These are phyloP conservation scores for Ceratocystis cubensis DNA, from an alignment of 2,329 filamentous ascomycete species.

Conservation along the genomic window DNA sequence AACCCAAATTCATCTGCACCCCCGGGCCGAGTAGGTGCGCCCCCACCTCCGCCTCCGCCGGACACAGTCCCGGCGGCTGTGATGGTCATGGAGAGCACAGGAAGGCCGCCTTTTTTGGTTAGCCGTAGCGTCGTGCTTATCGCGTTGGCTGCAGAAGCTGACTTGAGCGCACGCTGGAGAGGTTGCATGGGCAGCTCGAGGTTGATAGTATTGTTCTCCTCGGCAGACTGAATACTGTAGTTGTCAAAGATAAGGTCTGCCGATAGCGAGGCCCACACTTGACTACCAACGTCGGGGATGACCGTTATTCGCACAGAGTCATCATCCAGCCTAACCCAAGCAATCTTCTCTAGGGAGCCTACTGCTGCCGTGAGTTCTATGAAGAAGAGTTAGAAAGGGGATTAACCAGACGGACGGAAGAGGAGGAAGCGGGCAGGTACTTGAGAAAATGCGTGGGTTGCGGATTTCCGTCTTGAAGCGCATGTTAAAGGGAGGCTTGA, in stretches of 20 bases:
- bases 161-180: constrained; percentile 82
- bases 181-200: constrained; percentile 84
- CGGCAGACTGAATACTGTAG: constrained; percentile 76
- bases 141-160: constrained; percentile 56
- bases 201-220: constrained; percentile 79
- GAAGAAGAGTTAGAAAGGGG: neutral
- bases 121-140: constrained; percentile 73
- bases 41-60: constrained; percentile 29
- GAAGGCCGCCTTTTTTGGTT: constrained; percentile 81
- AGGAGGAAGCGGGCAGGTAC: constrained; percentile 28
- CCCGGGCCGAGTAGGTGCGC: constrained; percentile 5
- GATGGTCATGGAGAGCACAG: constrained; percentile 81
- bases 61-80: constrained; percentile 55
- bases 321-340: constrained; percentile 81
- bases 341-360: constrained; percentile 62
- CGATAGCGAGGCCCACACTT: constrained; percentile 72
- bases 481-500: constrained; percentile 34
- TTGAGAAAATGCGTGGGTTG: constrained; percentile 54
- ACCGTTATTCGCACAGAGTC: constrained; percentile 86
- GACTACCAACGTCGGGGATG: constrained; percentile 84
- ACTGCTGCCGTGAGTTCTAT: constrained; percentile 53
- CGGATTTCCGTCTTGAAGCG: constrained; percentile 53
- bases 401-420: neutral
- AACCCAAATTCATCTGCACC: constrained; percentile 22
- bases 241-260: constrained; percentile 78